Percentiles rank a stretch among this genome's conserved stretches.
Conservation (phyloP, 495 filamentous ascomycete genomes). For the Penicillium nucicola region DNA sequence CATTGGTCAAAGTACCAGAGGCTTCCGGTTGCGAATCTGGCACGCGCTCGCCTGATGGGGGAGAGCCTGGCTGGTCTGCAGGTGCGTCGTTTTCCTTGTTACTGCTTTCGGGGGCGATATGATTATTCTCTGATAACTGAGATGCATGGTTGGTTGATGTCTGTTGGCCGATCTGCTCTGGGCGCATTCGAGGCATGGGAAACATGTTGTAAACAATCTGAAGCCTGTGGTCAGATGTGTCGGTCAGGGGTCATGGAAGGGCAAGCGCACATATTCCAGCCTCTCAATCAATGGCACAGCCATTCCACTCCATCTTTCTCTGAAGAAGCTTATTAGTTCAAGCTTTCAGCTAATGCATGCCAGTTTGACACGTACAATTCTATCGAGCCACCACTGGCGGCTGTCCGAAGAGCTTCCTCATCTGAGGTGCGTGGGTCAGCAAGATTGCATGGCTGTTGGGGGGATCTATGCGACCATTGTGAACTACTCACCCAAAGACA, state of each 20-base stretch:
- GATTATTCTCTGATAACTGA: slow-evolving; percentile 32
- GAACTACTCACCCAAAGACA: slow-evolving; percentile 37
- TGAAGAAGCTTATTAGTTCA: slow-evolving; percentile 32
- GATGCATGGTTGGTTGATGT: slow-evolving; percentile 27
- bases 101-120: slow-evolving; percentile 31
- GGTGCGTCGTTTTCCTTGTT: slow-evolving; percentile 54
- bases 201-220: slow-evolving; percentile 55
- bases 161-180: slow-evolving; percentile 26
- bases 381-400: slow-evolving; percentile 65
- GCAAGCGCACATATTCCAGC: slow-evolving; percentile 48
- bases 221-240: slow-evolving; percentile 6
- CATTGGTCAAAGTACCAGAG: slow-evolving; percentile 32
- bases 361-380: slow-evolving; percentile 54
- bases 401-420: slow-evolving; percentile 60
- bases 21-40: slow-evolving; percentile 49
- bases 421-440: slow-evolving; percentile 29
- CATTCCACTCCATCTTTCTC: slow-evolving; percentile 53
- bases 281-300: slow-evolving; percentile 49
- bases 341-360: slow-evolving; percentile 1
- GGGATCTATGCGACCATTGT: neutral
- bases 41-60: slow-evolving; percentile 43
- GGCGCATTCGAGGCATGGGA: slow-evolving; percentile 41
- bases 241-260: neutral
- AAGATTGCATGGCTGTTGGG: neutral
- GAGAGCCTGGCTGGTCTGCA: slow-evolving; percentile 23